Conservation (phyloP, 2,329 filamentous ascomycete genomes). For the Bertia moriformis region DNA sequence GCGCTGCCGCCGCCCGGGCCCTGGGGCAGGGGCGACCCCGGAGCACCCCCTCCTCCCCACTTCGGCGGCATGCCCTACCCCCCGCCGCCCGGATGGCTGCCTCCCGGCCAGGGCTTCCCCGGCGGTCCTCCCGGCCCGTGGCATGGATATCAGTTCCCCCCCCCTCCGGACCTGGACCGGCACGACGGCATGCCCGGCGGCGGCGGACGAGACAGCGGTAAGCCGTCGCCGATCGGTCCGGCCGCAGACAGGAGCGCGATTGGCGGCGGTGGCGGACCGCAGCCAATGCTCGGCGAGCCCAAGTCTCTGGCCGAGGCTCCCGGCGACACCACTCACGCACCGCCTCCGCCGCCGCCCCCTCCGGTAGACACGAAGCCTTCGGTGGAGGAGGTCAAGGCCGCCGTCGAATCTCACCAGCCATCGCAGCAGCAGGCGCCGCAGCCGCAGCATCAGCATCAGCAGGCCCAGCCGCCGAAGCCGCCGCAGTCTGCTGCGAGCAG, state of each 20-base stretch:
- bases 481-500: conserved; percentile 18
- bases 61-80: conserved; percentile 69
- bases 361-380: conserved; percentile 58
- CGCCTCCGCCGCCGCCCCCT: conserved; percentile 42
- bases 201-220: conserved; percentile 9
- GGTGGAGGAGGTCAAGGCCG: conserved; percentile 33
- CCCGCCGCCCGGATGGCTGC: conserved; percentile 65
- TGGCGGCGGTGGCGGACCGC: conserved; percentile 26
- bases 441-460: conserved; percentile 15
- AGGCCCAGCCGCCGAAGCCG: too few relatives aligned
- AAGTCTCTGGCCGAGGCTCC: conserved; percentile 32
- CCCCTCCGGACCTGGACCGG: conserved; percentile 29
- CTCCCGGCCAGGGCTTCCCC: conserved; percentile 55
- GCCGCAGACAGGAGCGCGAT: conserved; percentile 30
- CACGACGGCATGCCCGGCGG: conserved; percentile 14
- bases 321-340: conserved; percentile 25
- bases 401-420: conserved; percentile 36
- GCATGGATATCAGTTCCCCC: conserved; percentile 46
- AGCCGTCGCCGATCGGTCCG: conserved; percentile 36
- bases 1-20: conserved; percentile 33
- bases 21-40: conserved; percentile 35
- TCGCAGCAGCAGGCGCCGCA: conserved; percentile 16
- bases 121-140: conserved; percentile 45
- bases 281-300: conserved; percentile 32
- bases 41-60: conserved; percentile 24